These are phyloP conservation scores for Coemansia sp. DNA, from an alignment of 192 early-diverging fungal genomes.

Conservation along the genomic window DNA sequence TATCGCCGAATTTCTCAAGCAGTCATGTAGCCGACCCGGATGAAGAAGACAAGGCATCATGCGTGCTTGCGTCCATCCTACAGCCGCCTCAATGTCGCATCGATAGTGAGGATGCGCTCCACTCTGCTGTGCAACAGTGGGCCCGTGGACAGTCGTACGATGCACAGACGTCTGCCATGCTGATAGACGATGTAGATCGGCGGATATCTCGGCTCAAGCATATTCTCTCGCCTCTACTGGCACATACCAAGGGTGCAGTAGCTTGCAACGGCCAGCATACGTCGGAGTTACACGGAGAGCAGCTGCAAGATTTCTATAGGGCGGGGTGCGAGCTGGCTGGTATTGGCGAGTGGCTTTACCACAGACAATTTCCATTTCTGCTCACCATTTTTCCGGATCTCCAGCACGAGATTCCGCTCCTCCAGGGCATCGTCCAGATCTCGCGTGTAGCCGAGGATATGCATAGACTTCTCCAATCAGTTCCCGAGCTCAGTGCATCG, in stretches of 20 bases:
- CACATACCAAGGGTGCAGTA: conserved; percentile 3
- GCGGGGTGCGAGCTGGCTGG: conserved; percentile 26
- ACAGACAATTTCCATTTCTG: conserved; percentile 28
- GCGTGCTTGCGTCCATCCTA: conserved; percentile 27
- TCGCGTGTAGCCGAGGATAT: conserved; percentile 42
- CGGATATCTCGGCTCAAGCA: conserved; percentile 28
- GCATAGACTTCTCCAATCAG: conserved; percentile 26
- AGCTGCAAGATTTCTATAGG: conserved; percentile 33
- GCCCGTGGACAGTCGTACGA: conserved; percentile 20
- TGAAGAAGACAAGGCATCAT: background rate
- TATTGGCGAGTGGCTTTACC: conserved; percentile 50
- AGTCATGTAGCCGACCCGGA: background rate
- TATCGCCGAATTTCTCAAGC: background rate
- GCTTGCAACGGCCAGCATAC: background rate
- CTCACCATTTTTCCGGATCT: conserved; percentile 27
- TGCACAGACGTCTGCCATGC: conserved; percentile 17
- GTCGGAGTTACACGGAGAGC: conserved; percentile 17
- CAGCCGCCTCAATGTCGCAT: conserved; percentile 2
- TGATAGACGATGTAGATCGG: conserved; percentile 13
- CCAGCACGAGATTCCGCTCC: conserved; percentile 23
- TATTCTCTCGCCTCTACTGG: conserved; percentile 22
- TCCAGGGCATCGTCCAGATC: conserved; percentile 26
- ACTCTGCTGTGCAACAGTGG: conserved; percentile 40
- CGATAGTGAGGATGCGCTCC: conserved; percentile 8
- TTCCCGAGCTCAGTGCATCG: conserved; percentile 20